phyloP scores from a whole-genome alignment of 1,284 basidiomycete species.

The Cryptococcus depauperatus region DNA sequence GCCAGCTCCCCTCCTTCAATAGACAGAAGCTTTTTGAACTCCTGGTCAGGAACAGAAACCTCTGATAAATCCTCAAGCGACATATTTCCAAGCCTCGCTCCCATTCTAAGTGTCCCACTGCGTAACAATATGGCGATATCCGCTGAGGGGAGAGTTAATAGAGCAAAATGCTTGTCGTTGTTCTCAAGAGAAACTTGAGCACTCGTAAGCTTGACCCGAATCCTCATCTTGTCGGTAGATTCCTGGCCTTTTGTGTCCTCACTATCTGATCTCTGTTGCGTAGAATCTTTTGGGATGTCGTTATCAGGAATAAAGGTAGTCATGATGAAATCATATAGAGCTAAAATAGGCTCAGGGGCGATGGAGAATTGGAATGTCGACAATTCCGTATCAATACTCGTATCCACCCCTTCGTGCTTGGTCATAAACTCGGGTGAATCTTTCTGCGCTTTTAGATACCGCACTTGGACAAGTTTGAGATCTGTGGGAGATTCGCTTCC shows the following conservation, averaged over 20 bases:
- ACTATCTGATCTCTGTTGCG: conserved; percentile 19
- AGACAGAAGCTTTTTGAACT: conserved; percentile 79
- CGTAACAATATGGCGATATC: conserved; percentile 74
- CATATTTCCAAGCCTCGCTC: conserved; percentile 77
- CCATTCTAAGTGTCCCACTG: conserved; percentile 67
- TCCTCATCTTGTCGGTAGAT: conserved; percentile 60
- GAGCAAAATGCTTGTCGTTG: conserved; percentile 64
- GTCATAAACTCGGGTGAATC: conserved; percentile 80
- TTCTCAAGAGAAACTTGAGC: conserved; percentile 85
- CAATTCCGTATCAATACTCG: conserved; percentile 77
- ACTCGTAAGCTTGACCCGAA: conserved; percentile 77
- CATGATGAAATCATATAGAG: conserved; percentile 96
- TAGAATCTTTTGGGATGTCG: conserved; percentile 13
- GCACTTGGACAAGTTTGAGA: conserved; percentile 69
- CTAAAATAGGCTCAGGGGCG: conserved; percentile 83
- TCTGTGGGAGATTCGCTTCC: conserved; percentile 45
- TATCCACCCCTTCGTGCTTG: conserved; percentile 78
- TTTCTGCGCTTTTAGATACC: conserved; percentile 72
- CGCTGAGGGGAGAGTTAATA: conserved; percentile 83
- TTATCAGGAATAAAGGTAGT: conserved; percentile 70
- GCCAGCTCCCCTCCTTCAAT: conserved; percentile 95
- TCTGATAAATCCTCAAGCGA: conserved; percentile 73
- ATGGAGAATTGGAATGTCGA: conserved; percentile 89
- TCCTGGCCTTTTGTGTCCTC: conserved; percentile 5
- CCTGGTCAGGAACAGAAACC: conserved; percentile 52